Conservation (phyloP, 169 alveolate genomes). For the Eimeria falciformis region DNA sequence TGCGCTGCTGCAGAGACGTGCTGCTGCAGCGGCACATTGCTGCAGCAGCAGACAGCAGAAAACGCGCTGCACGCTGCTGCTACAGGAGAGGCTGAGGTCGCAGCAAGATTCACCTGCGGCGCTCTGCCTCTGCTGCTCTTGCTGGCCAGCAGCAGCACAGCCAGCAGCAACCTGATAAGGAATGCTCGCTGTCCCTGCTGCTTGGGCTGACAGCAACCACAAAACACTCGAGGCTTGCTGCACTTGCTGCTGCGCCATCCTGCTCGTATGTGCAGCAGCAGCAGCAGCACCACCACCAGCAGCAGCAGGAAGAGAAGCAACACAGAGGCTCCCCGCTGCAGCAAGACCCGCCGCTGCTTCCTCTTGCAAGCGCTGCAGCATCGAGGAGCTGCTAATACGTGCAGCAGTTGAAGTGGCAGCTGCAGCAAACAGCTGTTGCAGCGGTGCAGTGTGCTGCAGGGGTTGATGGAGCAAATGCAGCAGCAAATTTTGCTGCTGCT, state of each 20-base stretch:
- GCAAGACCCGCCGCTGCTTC: slow-evolving; percentile 19
- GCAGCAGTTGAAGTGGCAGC: slow-evolving; percentile 13
- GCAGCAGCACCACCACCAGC: not conserved
- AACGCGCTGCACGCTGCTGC: not conserved
- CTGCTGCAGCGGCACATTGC: slow-evolving; percentile 50
- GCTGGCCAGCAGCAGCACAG: slow-evolving; percentile 12
- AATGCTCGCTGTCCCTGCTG: not conserved
- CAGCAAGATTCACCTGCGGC: not conserved
- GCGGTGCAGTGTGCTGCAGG: not conserved
- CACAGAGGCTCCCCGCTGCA: slow-evolving; percentile 48
- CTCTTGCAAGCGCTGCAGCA: slow-evolving; percentile 46
- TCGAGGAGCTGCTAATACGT: not conserved
- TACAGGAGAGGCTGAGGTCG: not conserved
- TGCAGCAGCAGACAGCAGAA: slow-evolving; percentile 40
- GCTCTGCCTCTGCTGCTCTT: not conserved
- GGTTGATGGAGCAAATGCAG: slow-evolving; percentile 35
- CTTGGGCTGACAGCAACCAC: slow-evolving; percentile 17
- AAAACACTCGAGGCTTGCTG: not conserved
- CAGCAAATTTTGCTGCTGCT: slow-evolving; percentile 24
- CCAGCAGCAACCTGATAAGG: not conserved
- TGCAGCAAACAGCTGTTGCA: slow-evolving; percentile 15
- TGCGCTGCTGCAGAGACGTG: not conserved
- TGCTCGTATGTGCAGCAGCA: not conserved
- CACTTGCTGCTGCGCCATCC: slow-evolving; percentile 7
- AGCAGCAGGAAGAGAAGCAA: not conserved